phyloP scores from a whole-genome alignment of 1,284 basidiomycete species.

The Anthracocystis panici-leucophaei region DNA sequence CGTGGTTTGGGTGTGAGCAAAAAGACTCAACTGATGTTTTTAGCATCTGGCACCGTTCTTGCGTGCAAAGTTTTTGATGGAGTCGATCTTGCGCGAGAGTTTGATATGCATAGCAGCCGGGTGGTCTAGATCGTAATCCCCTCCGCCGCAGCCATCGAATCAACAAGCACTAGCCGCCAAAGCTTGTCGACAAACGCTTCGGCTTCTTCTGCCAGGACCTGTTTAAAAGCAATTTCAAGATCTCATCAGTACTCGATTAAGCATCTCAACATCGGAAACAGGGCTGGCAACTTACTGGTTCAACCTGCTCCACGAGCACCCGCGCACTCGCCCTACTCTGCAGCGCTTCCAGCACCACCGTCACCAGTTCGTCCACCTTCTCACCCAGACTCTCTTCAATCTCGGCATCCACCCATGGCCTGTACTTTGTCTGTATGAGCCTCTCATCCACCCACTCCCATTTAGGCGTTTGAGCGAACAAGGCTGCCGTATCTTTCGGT shows the following conservation, averaged over 20 bases:
- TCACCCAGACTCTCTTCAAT: slow-evolving; percentile 64
- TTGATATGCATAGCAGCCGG: neutral
- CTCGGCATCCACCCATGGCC: slow-evolving; percentile 47
- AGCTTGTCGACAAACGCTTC: slow-evolving; percentile 55
- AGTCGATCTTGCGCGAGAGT: neutral
- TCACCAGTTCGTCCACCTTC: slow-evolving; percentile 60
- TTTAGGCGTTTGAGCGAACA: slow-evolving; percentile 42
- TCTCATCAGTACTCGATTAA: neutral
- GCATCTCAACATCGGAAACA: no score
- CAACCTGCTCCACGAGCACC: slow-evolving; percentile 52
- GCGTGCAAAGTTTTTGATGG: neutral
- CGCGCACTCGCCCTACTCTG: slow-evolving; percentile 33
- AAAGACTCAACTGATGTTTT: slow-evolving; percentile 4
- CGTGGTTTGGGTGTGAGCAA: neutral
- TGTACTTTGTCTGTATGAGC: slow-evolving; percentile 44
- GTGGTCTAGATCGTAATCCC: slow-evolving; percentile 18
- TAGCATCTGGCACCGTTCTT: slow-evolving; percentile 1
- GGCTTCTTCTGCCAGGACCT: slow-evolving; percentile 65
- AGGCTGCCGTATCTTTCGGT: slow-evolving; percentile 16
- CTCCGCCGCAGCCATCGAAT: slow-evolving; percentile 46
- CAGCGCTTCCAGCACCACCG: slow-evolving; percentile 52
- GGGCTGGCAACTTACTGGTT: slow-evolving; percentile 51
- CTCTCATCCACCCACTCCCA: slow-evolving; percentile 59
- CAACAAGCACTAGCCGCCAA: slow-evolving; percentile 60
- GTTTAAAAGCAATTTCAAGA: neutral